phyloP scores from a whole-genome alignment of 2,329 filamentous ascomycete genomes.

The Ambrosiella cleistominuta region DNA sequence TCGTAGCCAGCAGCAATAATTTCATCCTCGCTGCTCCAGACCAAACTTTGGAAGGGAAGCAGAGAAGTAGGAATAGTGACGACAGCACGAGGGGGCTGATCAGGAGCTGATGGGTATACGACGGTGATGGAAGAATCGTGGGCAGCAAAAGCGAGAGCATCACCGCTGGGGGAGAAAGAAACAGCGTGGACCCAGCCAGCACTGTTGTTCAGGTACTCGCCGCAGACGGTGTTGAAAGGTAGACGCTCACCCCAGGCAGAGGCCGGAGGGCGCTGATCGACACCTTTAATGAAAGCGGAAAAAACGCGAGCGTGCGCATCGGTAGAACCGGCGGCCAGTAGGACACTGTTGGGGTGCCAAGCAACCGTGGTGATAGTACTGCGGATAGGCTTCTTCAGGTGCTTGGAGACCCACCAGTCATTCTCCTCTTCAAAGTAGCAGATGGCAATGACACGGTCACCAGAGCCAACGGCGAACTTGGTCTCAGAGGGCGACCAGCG shows the following conservation, averaged over 20 bases:
- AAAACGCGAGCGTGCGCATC: conserved; percentile 93
- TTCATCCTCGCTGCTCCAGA: conserved; percentile 84
- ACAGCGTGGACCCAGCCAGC: conserved; percentile 94
- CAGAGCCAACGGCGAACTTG: conserved; percentile 95
- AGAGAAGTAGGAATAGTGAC: conserved; percentile 79
- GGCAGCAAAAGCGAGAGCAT: conserved; percentile 82
- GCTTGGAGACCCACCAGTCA: conserved; percentile 99
- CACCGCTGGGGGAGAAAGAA: conserved; percentile 78
- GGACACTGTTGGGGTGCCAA: conserved; percentile 95
- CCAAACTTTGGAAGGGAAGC: conserved; percentile 76
- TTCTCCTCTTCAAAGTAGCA: conserved; percentile 99
- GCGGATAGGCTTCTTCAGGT: conserved; percentile 95
- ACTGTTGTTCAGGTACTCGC: conserved; percentile 88
- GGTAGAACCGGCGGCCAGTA: conserved; percentile 87
- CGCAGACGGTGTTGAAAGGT: conserved; percentile 96
- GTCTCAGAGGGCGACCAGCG: conserved; percentile 93
- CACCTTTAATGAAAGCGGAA: conserved; percentile 88
- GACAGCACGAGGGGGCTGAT: conserved; percentile 79
- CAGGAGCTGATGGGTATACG: conserved; percentile 81
- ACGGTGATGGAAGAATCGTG: conserved; percentile 96
- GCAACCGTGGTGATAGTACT: conserved; percentile 88
- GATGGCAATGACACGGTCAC: conserved; percentile 83
- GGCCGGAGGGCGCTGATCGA: conserved; percentile 70
- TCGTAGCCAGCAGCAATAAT: conserved; percentile 91
- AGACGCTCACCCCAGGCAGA: conserved; percentile 87